phyloP scores from a whole-genome alignment of 2,329 filamentous ascomycete genomes.

The Trichophaea hybrida region DNA sequence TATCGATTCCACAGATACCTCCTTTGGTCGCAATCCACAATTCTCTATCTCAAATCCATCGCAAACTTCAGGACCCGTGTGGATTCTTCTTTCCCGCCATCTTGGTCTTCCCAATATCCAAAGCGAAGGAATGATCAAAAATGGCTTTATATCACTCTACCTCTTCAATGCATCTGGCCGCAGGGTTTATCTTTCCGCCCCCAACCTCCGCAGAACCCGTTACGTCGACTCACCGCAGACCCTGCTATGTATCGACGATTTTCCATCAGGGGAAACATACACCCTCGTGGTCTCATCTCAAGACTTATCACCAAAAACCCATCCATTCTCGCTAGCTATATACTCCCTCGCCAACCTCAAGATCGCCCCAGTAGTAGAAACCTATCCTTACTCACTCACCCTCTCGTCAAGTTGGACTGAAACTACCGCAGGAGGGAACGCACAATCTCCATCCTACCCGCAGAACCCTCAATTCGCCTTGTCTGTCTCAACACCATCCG shows the following conservation, averaged over 20 bases:
- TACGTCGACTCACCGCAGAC: constrained; percentile 92
- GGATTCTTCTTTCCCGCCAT: constrained; percentile 77
- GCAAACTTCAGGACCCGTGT: constrained; percentile 45
- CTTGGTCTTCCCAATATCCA: constrained; percentile 52
- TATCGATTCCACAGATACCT: constrained; percentile 30
- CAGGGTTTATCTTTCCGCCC: constrained; percentile 59
- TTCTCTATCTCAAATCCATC: constrained; percentile 53
- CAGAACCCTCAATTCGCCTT: constrained; percentile 78
- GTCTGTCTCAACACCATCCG: constrained; percentile 39
- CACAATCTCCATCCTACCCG: constrained; percentile 56
- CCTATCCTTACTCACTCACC: constrained; percentile 45
- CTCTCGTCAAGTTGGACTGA: constrained; percentile 57
- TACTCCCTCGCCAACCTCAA: constrained; percentile 53
- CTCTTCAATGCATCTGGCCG: constrained; percentile 59
- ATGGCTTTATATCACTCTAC: constrained; percentile 78
- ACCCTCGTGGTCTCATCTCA: constrained; percentile 63
- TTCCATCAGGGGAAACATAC: constrained; percentile 35
- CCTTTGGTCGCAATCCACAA: constrained; percentile 52
- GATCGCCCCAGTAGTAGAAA: constrained; percentile 47
- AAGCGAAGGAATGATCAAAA: constrained; percentile 33
- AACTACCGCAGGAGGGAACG: constrained; percentile 71
- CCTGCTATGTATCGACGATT: constrained; percentile 55
- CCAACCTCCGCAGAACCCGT: constrained; percentile 57
- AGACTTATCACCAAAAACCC: constrained; percentile 50
- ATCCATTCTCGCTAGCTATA: constrained; percentile 76